Base-by-base conservation (phyloP, 805 yeast genomes). In the Blastobotrys peoriensis region DNA sequence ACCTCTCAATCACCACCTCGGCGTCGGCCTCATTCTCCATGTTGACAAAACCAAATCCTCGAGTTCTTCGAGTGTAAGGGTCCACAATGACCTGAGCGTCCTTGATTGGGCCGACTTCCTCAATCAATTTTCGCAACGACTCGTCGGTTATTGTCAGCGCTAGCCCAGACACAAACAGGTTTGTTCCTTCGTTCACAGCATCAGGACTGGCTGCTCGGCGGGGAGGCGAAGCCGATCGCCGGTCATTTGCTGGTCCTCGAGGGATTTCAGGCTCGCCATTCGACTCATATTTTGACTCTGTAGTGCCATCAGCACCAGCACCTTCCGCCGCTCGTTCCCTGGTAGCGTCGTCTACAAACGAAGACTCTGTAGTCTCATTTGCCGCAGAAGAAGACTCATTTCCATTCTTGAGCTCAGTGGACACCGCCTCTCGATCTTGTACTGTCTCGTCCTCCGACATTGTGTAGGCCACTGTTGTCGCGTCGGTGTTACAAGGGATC, bases 31-130 rank as follows among this genome's bases (percentile, higher is more conserved):
- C 58, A n/a, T 66, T 60, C 34, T 48, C 57, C 55, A 74, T 72
- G 36, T 69, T 62, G 17, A 74, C 72, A 50, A 75, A 75, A 5
- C 79, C 81, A 56, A 71, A 75, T 1, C 79, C 79, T 47, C 74
- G 67, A 5, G 75, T 64, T 21, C 58, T 66, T 2, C 66, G 61
- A 1, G 76, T 64, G 35, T 58, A 65, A 0, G 71, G 67, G 55
- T 75, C 79, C 9, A 55, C 39, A 69, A 75, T 71, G 41, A 75
- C 65, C 46, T 70, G 73, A 25, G 50, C 41, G 39, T 52, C 55
- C 21, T 44, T 55, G 27, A 64, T 60, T 13, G 47, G 38, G 28
- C 67, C 68, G 40, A 46, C 51, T 37, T 56, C 54, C 21, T 47
- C 36, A 43, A 64, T 63, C 33, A 63, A 41, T 3, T 53, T 62